Evolutionary conservation across 176 grass and related monocot genomes (phyloP).

Genomic region (Oryza meridionalis): DNA sequence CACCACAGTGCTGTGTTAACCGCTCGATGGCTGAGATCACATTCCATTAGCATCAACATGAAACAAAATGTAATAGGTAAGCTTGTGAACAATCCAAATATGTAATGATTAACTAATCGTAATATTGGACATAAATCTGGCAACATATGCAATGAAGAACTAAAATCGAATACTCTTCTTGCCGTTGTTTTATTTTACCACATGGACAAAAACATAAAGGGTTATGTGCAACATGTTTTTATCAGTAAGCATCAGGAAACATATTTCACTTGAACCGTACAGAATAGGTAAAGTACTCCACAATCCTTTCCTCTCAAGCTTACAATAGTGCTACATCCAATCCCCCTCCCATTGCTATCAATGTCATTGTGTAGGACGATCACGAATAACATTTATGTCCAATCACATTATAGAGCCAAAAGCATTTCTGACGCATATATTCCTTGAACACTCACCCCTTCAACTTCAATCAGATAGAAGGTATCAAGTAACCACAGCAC

Average conservation of each 20-base stretch:
- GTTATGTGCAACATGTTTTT: neutral
- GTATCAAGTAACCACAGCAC: neutral
- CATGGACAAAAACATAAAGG: neutral
- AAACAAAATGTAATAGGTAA: constrained; percentile 30
- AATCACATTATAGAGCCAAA: constrained; percentile 15
- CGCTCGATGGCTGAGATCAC: constrained; percentile 76
- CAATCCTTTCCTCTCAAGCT: constrained; percentile 4
- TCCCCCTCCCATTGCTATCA: constrained; percentile 1
- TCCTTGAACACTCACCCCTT: neutral
- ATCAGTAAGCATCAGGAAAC: constrained; percentile 3
- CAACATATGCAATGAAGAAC: neutral
- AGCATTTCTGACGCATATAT: constrained; percentile 22
- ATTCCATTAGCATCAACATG: constrained; percentile 36
- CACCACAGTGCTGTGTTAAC: constrained; percentile 93
- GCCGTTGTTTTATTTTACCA: constrained; percentile 1
- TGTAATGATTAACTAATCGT: constrained; percentile 25
- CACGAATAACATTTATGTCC: constrained; percentile 24
- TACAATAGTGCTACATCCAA: neutral
- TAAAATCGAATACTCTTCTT: neutral
- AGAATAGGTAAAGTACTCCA: neutral
- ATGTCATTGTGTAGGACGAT: neutral
- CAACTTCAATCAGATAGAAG: neutral
- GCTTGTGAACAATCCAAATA: constrained; percentile 25
- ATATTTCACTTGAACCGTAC: neutral
- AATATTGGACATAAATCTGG: neutral